Evolutionary conservation across 306 rosid species (phyloP), one percentile per base, ranked within the genome.

Genomic region (Ormosia emarginata): DNA sequence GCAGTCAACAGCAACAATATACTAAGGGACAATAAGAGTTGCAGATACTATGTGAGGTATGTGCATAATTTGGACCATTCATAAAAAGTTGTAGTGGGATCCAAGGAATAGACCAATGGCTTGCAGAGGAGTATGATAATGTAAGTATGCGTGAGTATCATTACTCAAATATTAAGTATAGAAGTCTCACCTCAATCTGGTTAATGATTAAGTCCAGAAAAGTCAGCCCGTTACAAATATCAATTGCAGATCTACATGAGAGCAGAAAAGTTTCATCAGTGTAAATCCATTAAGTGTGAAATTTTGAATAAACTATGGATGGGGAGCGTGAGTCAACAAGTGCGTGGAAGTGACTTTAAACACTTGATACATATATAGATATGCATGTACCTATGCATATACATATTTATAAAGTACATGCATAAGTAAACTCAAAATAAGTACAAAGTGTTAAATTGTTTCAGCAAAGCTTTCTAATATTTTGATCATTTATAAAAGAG

Each of bases 181-280:
- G 36, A 74, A 56, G 41, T 39, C 76, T 80, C 55, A 91, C 97
- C 95, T 90, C 87, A 78, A 93, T 90, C 83, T 88, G 95, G 59
- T 84, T 86, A 37, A 91, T 84, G 50, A 91, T 79, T 49, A 88
- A 79, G 84, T 91, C 94, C 39, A 91, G 79, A 74, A 85, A 74
- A 32, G 94, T 87, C 71, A 79, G 50, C 73, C 91, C 94, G 75
- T 90, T 79, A 75, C 81, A 44, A 67, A 91, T 67, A 77, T 84
- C 85, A 74, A 88, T 64, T 0, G 86, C 75, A 37, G 88, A 88
- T 83, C 96, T 90, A 82, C 88, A 88, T 43, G 17, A 66, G 49
- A 84, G 68, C 33, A 72, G 49, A 62, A 74, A 32, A 37, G 9
- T 62, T 29, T 43, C 10, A 46, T 50, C 13, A 15, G 49, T 41